Conservation (phyloP, 2,329 filamentous ascomycete species). For the Aspergillus aculeatus region DNA sequence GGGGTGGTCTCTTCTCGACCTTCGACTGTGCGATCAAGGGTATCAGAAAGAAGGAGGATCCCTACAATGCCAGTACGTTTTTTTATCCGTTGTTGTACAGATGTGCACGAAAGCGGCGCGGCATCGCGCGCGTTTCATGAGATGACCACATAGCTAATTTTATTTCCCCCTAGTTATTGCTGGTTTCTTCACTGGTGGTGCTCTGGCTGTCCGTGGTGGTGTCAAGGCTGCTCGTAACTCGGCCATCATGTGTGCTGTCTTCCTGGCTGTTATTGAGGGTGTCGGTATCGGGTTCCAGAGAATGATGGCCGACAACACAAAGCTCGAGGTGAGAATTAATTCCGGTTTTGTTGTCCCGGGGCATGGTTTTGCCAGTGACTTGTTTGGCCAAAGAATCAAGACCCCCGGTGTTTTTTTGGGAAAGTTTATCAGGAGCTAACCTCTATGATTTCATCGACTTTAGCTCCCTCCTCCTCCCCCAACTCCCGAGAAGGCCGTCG, state of each 20-base stretch:
- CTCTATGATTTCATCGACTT: not conserved
- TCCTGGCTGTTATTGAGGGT: slow-evolving; percentile 94
- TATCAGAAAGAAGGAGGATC: slow-evolving; percentile 91
- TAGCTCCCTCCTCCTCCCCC: slow-evolving; percentile 40
- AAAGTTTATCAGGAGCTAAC: slow-evolving; percentile 10
- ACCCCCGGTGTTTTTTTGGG: no score
- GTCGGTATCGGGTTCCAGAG: slow-evolving; percentile 94
- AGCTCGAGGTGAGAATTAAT: slow-evolving; percentile 63
- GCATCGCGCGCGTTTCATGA: not conserved
- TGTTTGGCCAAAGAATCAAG: not conserved
- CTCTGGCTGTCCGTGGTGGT: slow-evolving; percentile 87
- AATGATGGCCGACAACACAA: slow-evolving; percentile 87
- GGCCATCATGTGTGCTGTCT: slow-evolving; percentile 90
- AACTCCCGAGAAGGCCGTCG: slow-evolving; percentile 37
- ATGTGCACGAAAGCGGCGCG: not conserved
- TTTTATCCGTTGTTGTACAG: not conserved
- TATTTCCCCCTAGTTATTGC: slow-evolving; percentile 69
- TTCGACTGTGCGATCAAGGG: slow-evolving; percentile 98
- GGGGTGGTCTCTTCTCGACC: slow-evolving; percentile 93
- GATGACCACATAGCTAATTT: not conserved
- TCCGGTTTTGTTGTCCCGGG: not conserved
- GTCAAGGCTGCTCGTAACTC: slow-evolving; percentile 90
- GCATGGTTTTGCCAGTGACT: not conserved
- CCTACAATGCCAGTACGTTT: slow-evolving; percentile 79
- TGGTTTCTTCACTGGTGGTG: slow-evolving; percentile 92